Evolutionary conservation across 495 filamentous ascomycete species (phyloP).

Genomic region (Glarea lozoyensis): DNA sequence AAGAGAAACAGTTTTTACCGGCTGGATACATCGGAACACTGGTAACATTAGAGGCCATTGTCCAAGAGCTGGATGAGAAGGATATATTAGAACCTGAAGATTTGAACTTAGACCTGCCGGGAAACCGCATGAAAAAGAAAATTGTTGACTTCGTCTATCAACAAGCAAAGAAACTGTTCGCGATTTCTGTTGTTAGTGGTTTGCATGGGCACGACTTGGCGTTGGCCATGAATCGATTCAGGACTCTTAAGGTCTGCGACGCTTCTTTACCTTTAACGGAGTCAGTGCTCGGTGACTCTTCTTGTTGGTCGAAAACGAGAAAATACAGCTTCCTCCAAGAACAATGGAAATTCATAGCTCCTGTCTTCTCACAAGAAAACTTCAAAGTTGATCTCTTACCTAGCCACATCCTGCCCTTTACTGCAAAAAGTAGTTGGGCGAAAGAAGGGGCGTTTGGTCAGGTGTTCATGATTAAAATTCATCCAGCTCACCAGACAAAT

Average conservation of each 20-base stretch:
- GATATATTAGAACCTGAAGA: neutral
- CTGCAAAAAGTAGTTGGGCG: neutral
- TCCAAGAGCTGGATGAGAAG: neutral
- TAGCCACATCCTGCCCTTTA: constrained; percentile 3
- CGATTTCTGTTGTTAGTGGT: neutral
- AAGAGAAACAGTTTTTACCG: neutral
- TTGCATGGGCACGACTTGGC: neutral
- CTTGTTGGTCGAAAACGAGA: constrained; percentile 1
- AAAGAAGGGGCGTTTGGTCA: constrained; percentile 1
- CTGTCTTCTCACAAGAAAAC: neutral
- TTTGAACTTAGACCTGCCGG: neutral
- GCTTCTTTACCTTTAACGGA: neutral
- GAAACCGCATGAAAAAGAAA: too few species aligned
- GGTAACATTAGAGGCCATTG: neutral
- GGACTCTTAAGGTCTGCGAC: neutral
- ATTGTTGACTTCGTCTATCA: neutral
- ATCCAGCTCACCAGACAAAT: constrained; percentile 2
- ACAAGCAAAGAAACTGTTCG: constrained; percentile 1
- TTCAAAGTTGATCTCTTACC: constrained; percentile 3
- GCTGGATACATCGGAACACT: neutral
- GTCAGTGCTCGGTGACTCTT: neutral
- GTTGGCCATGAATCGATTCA: neutral
- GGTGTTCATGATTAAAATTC: constrained; percentile 4
- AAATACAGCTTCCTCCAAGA: constrained; percentile 1
- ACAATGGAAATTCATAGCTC: constrained; percentile 8